These are phyloP conservation scores for Hypoxylon sp. DNA, from an alignment of 2,329 filamentous ascomycete species.

Conservation along the genomic window DNA sequence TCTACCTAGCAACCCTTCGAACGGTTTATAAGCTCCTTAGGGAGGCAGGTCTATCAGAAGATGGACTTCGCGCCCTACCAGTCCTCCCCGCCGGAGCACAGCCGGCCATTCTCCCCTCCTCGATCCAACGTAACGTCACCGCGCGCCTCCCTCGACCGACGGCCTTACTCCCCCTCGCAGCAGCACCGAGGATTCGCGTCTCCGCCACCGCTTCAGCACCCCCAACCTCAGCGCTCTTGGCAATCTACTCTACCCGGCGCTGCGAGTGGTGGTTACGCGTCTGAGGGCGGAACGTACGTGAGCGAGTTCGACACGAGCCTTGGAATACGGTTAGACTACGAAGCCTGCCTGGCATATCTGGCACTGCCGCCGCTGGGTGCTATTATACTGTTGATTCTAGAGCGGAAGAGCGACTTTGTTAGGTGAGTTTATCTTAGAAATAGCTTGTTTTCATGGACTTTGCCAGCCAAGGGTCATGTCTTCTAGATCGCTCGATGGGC, in stretches of 20 bases:
- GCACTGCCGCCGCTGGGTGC: conserved; percentile 87
- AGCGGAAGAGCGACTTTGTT: conserved; percentile 97
- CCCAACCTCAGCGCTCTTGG: conserved; percentile 71
- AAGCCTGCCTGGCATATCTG: conserved; percentile 91
- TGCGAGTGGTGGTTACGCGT: conserved; percentile 25
- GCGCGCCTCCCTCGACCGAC: conserved; percentile 69
- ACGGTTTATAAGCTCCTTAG: not conserved
- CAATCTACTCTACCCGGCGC: conserved; percentile 49
- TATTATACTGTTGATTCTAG: conserved; percentile 84
- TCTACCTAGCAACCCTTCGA: not conserved
- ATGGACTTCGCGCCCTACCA: conserved; percentile 99
- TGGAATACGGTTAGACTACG: conserved; percentile 86
- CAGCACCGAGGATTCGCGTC: conserved; percentile 59
- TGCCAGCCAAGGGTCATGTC: not conserved
- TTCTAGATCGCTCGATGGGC: not conserved
- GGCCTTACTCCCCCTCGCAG: conserved; percentile 65
- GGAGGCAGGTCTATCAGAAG: conserved; percentile 37
- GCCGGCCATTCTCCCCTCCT: conserved; percentile 82
- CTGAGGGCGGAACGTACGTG: conserved; percentile 59
- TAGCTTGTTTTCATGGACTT: not conserved
- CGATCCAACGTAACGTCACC: conserved; percentile 62
- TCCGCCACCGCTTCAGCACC: conserved; percentile 63
- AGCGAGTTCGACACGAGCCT: conserved; percentile 93
- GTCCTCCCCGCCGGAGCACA: conserved; percentile 87
- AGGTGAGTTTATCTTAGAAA: conserved; percentile 64